Conservation (phyloP, 2,329 filamentous ascomycete species). For the Chaetomium sp. region DNA sequence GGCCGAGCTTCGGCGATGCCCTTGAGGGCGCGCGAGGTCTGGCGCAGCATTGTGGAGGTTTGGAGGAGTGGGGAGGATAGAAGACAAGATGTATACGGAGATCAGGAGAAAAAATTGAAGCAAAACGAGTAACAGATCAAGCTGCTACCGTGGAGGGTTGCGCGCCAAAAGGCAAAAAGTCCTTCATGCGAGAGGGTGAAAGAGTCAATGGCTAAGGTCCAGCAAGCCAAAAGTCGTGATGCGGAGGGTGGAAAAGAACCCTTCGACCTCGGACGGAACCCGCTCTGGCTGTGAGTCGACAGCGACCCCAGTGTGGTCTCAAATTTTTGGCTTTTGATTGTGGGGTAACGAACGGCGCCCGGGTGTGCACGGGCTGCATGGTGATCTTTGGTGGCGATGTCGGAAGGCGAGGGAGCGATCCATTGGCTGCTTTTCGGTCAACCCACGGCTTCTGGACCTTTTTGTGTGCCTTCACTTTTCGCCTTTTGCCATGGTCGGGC, state of each 20-base stretch:
- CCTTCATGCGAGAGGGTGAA: conserved; percentile 16
- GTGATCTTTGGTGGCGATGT: conserved; percentile 23
- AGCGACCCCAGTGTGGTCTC: neutral
- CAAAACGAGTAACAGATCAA: conserved; percentile 14
- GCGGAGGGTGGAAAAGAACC: conserved; percentile 8
- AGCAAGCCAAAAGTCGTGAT: neutral
- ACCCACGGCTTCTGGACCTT: neutral
- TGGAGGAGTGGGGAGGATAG: too few species aligned
- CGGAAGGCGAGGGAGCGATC: conserved; percentile 11
- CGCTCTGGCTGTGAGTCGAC: conserved; percentile 18
- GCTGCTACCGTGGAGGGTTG: conserved; percentile 11
- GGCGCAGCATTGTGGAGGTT: conserved; percentile 41
- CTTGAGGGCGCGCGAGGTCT: conserved; percentile 42
- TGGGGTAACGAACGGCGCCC: conserved; percentile 16
- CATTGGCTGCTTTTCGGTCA: conserved; percentile 13
- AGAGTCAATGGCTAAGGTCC: conserved; percentile 14
- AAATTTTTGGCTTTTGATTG: conserved; percentile 19
- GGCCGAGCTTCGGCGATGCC: conserved; percentile 34
- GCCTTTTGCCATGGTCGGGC: neutral
- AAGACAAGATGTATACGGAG: neutral
- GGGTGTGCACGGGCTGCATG: conserved; percentile 16
- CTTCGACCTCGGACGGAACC: conserved; percentile 13
- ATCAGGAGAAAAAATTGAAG: conserved; percentile 12
- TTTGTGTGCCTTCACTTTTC: neutral
- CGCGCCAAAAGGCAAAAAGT: neutral